Evolutionary conservation across 768 basidiomycete genomes (phyloP).

Genomic region (Crepidotus variabilis): DNA sequence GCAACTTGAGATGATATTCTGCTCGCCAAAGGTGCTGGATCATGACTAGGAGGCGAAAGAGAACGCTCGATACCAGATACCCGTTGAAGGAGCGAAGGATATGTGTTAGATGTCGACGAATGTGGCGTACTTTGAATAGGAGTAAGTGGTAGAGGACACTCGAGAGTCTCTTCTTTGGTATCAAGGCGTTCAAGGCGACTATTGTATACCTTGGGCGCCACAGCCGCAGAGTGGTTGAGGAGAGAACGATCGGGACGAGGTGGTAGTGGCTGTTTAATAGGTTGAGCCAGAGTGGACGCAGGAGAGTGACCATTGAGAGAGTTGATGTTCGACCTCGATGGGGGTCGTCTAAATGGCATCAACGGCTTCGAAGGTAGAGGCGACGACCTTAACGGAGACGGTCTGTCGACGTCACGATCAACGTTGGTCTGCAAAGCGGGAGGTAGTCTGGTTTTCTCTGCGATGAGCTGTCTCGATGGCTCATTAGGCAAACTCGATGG

Average conservation of each 20-base stretch:
- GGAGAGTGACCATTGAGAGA: neutral
- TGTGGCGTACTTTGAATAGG: no score
- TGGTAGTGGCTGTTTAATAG: neutral
- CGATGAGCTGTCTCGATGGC: no score
- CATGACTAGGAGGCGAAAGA: neutral
- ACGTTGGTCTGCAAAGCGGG: no score
- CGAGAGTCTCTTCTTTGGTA: neutral
- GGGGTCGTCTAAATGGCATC: neutral
- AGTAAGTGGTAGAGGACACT: neutral
- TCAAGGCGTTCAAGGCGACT: neutral
- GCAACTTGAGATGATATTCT: neutral
- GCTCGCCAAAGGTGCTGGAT: neutral
- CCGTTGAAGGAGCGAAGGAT: neutral
- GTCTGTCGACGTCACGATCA: no score
- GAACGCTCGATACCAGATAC: conserved; percentile 2
- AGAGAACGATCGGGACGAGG: neutral
- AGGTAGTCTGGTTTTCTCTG: no score
- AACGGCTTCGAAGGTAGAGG: neutral
- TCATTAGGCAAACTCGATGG: no score
- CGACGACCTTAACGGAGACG: neutral
- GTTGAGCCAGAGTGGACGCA: neutral
- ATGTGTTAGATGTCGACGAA: neutral
- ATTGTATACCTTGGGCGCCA: no score
- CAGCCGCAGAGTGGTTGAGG: no score
- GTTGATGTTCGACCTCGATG: neutral